These are phyloP conservation scores for Amphibolis antarctica DNA, from an alignment of 106 monocot species.

Conservation along the genomic window DNA sequence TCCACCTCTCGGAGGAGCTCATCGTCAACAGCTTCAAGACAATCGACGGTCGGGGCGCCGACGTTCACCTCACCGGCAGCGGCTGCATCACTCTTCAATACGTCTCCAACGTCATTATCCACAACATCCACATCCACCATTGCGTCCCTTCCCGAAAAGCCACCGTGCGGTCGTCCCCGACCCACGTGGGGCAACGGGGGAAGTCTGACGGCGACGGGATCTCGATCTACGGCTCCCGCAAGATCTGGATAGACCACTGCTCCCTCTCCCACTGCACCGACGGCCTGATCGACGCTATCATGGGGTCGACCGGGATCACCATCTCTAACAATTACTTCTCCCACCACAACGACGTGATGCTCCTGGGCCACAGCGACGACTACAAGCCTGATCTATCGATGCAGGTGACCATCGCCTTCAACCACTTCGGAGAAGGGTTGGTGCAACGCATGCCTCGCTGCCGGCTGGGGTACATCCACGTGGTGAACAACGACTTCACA, in stretches of 20 bases:
- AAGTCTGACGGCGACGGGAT: conserved; percentile 66
- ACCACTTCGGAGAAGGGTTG: conserved; percentile 41
- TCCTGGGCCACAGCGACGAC: conserved; percentile 47
- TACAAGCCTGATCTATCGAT: conserved; percentile 42
- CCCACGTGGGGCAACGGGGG: conserved; percentile 28
- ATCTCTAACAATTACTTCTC: conserved; percentile 58
- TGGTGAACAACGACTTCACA: conserved; percentile 68
- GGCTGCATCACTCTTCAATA: conserved; percentile 59
- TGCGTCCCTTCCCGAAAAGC: conserved; percentile 56
- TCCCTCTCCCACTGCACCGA: conserved; percentile 49
- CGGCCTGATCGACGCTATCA: conserved; percentile 60
- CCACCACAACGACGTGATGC: conserved; percentile 64
- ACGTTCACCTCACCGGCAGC: conserved; percentile 52
- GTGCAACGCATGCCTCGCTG: conserved; percentile 75
- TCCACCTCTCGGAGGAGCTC: conserved; percentile 53
- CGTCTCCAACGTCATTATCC: conserved; percentile 68
- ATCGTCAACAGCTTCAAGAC: conserved; percentile 75
- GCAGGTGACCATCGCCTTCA: conserved; percentile 75
- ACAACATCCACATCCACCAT: conserved; percentile 51
- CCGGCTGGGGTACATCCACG: conserved; percentile 46
- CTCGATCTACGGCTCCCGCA: conserved; percentile 28
- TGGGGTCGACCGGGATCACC: conserved; percentile 62
- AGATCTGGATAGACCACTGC: conserved; percentile 72
- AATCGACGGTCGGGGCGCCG: conserved; percentile 60
- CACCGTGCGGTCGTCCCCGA: conserved; percentile 45